Conservation (phyloP, 1,284 basidiomycete species). For the Apiotrichum porosum region DNA sequence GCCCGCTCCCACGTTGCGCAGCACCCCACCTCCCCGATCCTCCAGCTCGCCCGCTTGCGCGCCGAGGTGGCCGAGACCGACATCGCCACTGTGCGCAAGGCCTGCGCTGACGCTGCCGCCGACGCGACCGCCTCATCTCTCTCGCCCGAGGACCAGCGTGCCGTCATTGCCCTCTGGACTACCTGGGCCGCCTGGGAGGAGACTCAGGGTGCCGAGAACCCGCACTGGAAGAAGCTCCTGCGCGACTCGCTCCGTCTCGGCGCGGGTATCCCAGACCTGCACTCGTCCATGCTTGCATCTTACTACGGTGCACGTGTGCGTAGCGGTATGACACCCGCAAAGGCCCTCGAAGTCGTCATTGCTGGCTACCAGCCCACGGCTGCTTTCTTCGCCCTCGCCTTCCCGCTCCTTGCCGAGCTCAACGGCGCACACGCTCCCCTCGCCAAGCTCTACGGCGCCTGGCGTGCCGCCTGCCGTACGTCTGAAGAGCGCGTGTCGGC, state of each 20-base stretch:
- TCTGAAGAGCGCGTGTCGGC: constrained; percentile 21
- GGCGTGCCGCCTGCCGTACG: constrained; percentile 20
- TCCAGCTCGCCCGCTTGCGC: constrained; percentile 27
- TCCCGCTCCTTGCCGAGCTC: constrained; percentile 14
- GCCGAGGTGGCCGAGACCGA: constrained; percentile 17
- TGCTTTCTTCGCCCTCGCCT: constrained; percentile 23
- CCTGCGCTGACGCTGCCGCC: constrained; percentile 20
- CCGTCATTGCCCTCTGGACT: constrained; percentile 24
- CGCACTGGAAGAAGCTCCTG: constrained; percentile 23
- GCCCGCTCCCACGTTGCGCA: constrained; percentile 26
- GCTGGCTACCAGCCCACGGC: constrained; percentile 21
- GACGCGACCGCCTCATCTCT: constrained; percentile 12
- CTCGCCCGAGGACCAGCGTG: constrained; percentile 10
- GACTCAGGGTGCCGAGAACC: neutral
- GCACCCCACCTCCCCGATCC: constrained; percentile 24
- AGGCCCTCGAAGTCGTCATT: constrained; percentile 9
- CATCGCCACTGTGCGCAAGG: constrained; percentile 9
- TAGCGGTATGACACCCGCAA: neutral
- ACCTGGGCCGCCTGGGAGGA: constrained; percentile 23
- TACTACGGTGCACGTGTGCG: constrained; percentile 16
- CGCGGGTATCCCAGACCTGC: constrained; percentile 18
- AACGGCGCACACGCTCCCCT: constrained; percentile 15
- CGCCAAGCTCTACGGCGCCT: constrained; percentile 24
- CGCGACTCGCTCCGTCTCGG: constrained; percentile 20
- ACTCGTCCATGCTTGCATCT: constrained; percentile 17